Conservation (phyloP, 1,139 yeast species). For the Geotrichum histeridarum region DNA sequence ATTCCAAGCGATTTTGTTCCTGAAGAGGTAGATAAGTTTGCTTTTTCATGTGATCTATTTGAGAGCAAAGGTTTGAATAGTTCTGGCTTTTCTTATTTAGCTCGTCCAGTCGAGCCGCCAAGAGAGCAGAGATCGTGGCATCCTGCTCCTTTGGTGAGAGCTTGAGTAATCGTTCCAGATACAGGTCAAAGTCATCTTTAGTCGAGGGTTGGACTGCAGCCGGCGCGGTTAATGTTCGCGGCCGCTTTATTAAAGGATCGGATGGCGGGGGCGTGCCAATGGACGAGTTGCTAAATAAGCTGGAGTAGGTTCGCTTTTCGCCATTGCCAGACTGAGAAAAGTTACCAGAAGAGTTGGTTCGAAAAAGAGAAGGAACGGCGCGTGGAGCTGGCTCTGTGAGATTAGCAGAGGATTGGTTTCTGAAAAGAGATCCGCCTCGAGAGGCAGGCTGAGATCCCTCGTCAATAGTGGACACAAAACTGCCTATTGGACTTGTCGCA, state of each 20-base stretch:
- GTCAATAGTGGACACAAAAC: neutral
- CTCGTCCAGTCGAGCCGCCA: too few relatives aligned
- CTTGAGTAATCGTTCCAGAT: too few relatives aligned
- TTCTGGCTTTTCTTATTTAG: neutral
- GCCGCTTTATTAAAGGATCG: neutral
- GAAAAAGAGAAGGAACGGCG: constrained; percentile 4
- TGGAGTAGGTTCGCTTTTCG: neutral
- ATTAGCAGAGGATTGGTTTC: constrained; percentile 2
- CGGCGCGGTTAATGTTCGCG: constrained; percentile 1
- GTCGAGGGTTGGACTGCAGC: neutral
- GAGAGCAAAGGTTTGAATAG: neutral
- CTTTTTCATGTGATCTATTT: neutral
- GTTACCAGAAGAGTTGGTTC: constrained; percentile 13
- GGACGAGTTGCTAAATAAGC: neutral
- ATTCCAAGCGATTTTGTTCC: too few relatives aligned
- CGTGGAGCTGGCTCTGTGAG: neutral
- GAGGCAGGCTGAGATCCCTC: neutral
- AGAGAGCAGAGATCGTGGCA: neutral
- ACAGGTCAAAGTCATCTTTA: neutral
- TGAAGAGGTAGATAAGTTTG: too few relatives aligned
- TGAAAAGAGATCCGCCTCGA: neutral
- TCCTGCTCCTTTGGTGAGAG: neutral
- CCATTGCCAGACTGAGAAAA: constrained; percentile 3
- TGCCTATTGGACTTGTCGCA: neutral
- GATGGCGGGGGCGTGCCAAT: too few relatives aligned